Percentiles rank a stretch among this genome's conserved stretches.
These are phyloP conservation scores for Neurospora sp. DNA, from an alignment of 495 filamentous ascomycete genomes.

Conservation along the genomic window DNA sequence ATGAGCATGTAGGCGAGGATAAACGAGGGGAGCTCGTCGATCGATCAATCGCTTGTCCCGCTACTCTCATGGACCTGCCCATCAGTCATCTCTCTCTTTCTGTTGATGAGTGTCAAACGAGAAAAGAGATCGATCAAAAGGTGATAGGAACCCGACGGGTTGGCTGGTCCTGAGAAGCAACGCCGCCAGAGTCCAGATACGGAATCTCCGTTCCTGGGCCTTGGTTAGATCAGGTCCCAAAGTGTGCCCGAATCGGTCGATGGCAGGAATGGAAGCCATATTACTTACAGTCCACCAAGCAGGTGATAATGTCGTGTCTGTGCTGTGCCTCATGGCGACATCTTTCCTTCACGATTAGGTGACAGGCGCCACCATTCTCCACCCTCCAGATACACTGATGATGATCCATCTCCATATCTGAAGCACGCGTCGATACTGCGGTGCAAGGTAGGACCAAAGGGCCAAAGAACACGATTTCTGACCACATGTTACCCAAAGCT, in stretches of 20 bases:
- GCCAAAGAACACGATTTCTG: conserved; percentile 6
- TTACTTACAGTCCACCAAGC: not conserved
- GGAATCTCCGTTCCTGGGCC: not conserved
- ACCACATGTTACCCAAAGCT: not conserved
- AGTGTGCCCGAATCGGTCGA: not conserved
- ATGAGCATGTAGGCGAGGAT: not conserved
- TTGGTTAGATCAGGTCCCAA: not conserved
- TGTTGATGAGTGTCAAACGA: not conserved
- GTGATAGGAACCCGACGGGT: not conserved
- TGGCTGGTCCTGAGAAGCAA: not conserved
- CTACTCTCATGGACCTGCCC: not conserved
- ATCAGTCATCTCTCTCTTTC: not conserved
- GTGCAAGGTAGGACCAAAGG: conserved; percentile 7
- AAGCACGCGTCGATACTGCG: conserved; percentile 7
- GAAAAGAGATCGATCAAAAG: not conserved
- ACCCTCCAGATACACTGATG: not conserved
- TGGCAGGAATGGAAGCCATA: not conserved
- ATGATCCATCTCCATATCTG: not conserved
- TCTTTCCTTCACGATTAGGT: not conserved
- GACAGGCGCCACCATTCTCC: not conserved
- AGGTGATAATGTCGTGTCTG: not conserved
- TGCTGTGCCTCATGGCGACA: not conserved
- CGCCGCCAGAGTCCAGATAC: not conserved
- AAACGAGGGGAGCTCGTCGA: not conserved
- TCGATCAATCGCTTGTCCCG: not conserved